Percentiles rank a stretch among this genome's conserved stretches.
phyloP scores from a whole-genome alignment of 257 asterid genomes.

The Penstemon newberryi region DNA sequence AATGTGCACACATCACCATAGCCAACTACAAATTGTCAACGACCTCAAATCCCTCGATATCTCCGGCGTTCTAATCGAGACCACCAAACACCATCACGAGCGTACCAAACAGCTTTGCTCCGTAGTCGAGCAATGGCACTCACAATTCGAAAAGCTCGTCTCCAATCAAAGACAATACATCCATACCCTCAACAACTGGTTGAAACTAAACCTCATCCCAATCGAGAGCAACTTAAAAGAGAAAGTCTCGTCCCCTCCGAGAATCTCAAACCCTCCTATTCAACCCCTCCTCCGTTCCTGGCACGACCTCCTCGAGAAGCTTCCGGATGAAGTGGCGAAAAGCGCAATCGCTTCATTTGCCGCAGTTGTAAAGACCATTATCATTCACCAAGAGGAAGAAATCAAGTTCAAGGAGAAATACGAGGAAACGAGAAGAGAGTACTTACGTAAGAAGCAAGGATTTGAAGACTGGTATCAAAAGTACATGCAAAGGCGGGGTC shows the following conservation, averaged over 20 bases:
- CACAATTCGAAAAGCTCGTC: constrained; percentile 75
- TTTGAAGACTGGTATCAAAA: constrained; percentile 92
- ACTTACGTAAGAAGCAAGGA: constrained; percentile 61
- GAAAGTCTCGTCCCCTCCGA: constrained; percentile 67
- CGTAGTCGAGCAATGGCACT: constrained; percentile 73
- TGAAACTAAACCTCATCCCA: constrained; percentile 82
- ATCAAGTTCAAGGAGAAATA: constrained; percentile 86
- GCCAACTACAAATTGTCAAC: constrained; percentile 61
- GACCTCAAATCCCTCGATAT: constrained; percentile 72
- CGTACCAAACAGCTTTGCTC: constrained; percentile 71
- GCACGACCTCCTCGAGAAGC: constrained; percentile 88
- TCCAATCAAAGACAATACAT: constrained; percentile 64
- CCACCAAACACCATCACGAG: constrained; percentile 78
- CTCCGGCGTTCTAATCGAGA: constrained; percentile 62
- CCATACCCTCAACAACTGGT: constrained; percentile 66
- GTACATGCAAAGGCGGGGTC: constrained; percentile 50
- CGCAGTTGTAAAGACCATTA: constrained; percentile 76
- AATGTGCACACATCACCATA: constrained; percentile 64
- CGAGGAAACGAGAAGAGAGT: constrained; percentile 79
- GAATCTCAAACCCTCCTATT: constrained; percentile 61
- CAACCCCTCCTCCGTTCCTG: constrained; percentile 75
- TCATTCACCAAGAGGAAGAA: constrained; percentile 80
- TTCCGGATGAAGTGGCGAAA: constrained; percentile 84
- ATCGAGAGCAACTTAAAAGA: constrained; percentile 79
- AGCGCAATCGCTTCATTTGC: constrained; percentile 77